Conservation (phyloP, 208 protist species). For the Leishmania gerbilli region DNA sequence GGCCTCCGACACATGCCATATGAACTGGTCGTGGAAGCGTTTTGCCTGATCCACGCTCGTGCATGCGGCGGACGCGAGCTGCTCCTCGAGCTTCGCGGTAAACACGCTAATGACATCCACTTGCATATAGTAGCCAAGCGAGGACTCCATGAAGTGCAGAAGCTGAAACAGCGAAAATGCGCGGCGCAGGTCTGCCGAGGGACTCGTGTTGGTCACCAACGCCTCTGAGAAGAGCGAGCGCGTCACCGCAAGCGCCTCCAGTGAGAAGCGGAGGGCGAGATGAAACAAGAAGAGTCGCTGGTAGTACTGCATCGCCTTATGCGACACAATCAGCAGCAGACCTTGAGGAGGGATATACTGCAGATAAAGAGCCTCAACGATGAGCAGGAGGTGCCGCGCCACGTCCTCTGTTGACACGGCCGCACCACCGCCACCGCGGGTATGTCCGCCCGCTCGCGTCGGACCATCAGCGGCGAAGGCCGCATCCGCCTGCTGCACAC, state of each 20-base stretch:
- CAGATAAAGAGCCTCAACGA: constrained; percentile 45
- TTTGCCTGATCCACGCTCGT: constrained; percentile 76
- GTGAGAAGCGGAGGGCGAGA: constrained; percentile 59
- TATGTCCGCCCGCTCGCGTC: neutral
- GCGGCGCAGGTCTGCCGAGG: constrained; percentile 65
- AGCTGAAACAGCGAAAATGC: constrained; percentile 66
- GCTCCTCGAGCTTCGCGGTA: constrained; percentile 42
- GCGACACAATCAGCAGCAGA: constrained; percentile 66
- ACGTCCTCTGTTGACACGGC: constrained; percentile 57
- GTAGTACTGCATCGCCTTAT: constrained; percentile 76
- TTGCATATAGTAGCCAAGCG: constrained; percentile 73
- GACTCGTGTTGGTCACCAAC: constrained; percentile 54
- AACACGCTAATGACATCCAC: constrained; percentile 72
- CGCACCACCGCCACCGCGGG: neutral
- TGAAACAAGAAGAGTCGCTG: constrained; percentile 74
- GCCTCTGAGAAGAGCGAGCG: constrained; percentile 63
- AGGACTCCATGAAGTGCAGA: constrained; percentile 63
- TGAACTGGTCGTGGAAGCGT: constrained; percentile 68
- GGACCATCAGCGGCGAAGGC: neutral
- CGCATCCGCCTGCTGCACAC: constrained; percentile 25
- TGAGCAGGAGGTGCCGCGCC: constrained; percentile 47
- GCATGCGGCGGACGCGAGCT: constrained; percentile 41
- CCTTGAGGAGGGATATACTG: constrained; percentile 53
- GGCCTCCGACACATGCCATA: constrained; percentile 74
- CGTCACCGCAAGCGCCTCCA: constrained; percentile 59